Evolutionary conservation across 495 filamentous ascomycete species (phyloP), one percentile per base, ranked within the genome.

Genomic region (Lasiosphaeriaceae sp.): DNA sequence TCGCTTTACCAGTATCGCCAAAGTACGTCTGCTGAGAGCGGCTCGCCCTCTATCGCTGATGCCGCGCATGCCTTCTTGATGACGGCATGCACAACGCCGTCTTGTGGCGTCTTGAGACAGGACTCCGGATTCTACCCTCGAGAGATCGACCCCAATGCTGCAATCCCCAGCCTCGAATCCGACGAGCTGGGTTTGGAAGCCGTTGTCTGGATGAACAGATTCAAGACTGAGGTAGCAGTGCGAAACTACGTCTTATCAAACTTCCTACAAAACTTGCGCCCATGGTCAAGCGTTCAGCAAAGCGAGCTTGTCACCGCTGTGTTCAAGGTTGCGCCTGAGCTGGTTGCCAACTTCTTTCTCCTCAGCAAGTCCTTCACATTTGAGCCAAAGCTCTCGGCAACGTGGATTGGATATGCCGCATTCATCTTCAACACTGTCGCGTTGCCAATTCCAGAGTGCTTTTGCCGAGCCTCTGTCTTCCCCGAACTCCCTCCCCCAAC

Each of bases 351-450:
- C 61, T 97, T 92, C 68, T 97, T 96, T 61, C 77, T 82, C 49
- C 84, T 81, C 65, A 90, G 87, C 67, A 86, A 84, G 43, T 80
- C 84, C 62, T 96, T 97, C 69, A 80, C 84, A 3, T 89, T 95
- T 49, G 95, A 97, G 23, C 92, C 94, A 0, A 97, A 96, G 64
- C 77, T 92, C 11, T 90, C 90, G 1, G 80, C 90, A 0, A 93
- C 92, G 3, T 99, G 94, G 94, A 86, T 97, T 61, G 92, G 92
- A 19, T 96, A 92, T 66, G 91, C 89, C 2, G 80, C 90, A 0
- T 89, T 97, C 52, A 71, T 99, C 5, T 92, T 94, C 67, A 87
- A 87, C 21, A 79, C 81, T 1, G 80, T 97, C 7, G 79, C 86
- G 52, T 68, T 96, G 21, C 86, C 87, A 12, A 74, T 95, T 45